phyloP scores from a whole-genome alignment of 1,284 basidiomycete species.

The Ganoderma boninense region DNA sequence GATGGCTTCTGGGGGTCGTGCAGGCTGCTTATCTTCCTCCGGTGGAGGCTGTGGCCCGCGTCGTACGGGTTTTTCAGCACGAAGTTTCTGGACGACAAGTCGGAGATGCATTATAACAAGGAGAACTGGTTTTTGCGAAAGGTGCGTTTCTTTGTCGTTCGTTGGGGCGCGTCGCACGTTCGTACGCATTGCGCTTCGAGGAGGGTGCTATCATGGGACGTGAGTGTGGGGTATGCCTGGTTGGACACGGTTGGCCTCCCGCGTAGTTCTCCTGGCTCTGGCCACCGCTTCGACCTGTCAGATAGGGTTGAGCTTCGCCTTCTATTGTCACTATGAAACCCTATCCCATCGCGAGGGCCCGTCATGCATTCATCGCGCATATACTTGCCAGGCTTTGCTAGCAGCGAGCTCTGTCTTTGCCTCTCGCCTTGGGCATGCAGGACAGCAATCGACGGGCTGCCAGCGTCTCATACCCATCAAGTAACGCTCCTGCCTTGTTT shows the following conservation, averaged over 20 bases:
- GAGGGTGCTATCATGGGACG: not conserved
- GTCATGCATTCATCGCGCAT: not conserved
- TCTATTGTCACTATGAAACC: not conserved
- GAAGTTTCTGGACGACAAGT: slow-evolving; percentile 63
- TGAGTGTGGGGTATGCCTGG: not conserved
- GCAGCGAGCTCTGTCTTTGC: not conserved
- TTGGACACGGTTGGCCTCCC: not conserved
- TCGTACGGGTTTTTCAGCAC: slow-evolving; percentile 61
- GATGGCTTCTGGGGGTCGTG: slow-evolving; percentile 44
- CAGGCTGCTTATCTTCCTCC: slow-evolving; percentile 42
- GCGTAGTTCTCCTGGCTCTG: not conserved
- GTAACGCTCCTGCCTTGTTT: not conserved
- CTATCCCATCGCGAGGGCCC: not conserved
- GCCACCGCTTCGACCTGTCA: not conserved
- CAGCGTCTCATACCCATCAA: not conserved
- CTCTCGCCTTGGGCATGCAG: not conserved
- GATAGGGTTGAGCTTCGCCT: not conserved
- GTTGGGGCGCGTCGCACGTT: not conserved
- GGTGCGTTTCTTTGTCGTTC: slow-evolving; percentile 38
- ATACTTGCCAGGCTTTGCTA: not conserved
- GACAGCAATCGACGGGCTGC: not conserved
- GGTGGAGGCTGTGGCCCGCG: slow-evolving; percentile 52
- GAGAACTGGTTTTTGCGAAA: slow-evolving; percentile 63
- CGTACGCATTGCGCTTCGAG: not conserved
- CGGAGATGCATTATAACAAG: slow-evolving; percentile 64